Evolutionary conservation across 192 early-diverging fungal species (phyloP).

Genomic region (Rhizophagus prolifer): DNA sequence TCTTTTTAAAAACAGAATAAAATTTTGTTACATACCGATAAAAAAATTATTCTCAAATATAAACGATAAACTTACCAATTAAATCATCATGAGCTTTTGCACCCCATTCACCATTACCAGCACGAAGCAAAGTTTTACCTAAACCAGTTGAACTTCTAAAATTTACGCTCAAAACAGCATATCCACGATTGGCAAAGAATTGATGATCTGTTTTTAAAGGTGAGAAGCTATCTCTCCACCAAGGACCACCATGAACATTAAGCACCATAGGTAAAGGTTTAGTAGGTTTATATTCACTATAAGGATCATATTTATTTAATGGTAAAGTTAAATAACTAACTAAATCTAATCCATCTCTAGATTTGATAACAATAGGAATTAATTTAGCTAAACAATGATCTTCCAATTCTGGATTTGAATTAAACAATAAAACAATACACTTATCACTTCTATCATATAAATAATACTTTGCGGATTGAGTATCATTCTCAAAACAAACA

Average conservation of each 20-base stretch:
- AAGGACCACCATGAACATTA: conserved; percentile 41
- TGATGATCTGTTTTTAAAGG: conserved; percentile 13
- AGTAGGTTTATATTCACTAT: conserved; percentile 18
- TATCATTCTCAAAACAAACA: conserved; percentile 1
- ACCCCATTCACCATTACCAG: conserved; percentile 36
- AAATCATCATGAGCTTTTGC: conserved; percentile 43
- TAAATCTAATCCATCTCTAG: conserved; percentile 34
- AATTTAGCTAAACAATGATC: conserved; percentile 30
- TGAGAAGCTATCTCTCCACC: conserved; percentile 34
- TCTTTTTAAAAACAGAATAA: conserved; percentile 14
- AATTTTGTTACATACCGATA: too few relatives aligned
- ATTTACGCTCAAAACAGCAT: conserved; percentile 40
- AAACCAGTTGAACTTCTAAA: conserved; percentile 40
- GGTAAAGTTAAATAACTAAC: conserved; percentile 39
- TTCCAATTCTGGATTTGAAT: conserved; percentile 6
- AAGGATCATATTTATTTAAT: conserved; percentile 18
- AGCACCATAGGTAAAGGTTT: conserved; percentile 36
- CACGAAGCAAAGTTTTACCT: conserved; percentile 34
- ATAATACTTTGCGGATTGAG: neutral
- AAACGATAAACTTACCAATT: conserved; percentile 23
- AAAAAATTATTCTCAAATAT: neutral
- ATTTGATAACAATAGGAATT: conserved; percentile 37
- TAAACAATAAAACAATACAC: neutral
- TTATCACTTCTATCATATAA: neutral
- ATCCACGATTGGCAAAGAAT: conserved; percentile 43